Base-by-base conservation (phyloP, 352 stramenopile species). In the Globisporangium alternatum region DNA sequence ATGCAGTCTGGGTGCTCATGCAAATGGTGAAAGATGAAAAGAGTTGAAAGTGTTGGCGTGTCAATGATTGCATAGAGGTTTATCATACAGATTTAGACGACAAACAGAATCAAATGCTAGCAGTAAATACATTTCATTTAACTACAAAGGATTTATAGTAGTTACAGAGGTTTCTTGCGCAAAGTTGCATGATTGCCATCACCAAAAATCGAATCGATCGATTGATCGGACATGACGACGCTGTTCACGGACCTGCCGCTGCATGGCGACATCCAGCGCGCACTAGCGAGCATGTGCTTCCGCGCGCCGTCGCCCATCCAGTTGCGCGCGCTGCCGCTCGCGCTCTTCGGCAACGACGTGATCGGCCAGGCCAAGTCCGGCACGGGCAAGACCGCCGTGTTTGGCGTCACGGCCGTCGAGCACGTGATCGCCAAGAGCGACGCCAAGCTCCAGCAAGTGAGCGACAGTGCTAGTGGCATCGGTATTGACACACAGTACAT, bases 311-410 rank as follows among this genome's bases (percentile, higher is more conserved):
- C 83, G 61, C 81, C 81, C 17, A 91, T 94, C 31, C 85, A 93
- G 67, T 62, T 88, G 54, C 72, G 74, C 19, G 81, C 85, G 43
- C 62, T 93, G 64, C 85, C 85, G 33, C 67, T 89, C 33, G 77
- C 85, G 74, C 75, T 93, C 37, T 93, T 91, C 49, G 85, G 85
- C 53, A 93, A 81, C 69, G 84, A 94, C 63, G 76, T 93, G 33
- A 81, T 93, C 56, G 86, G 77, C 2, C 86, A 94, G 65, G 83
- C 86, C 71, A 92, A 94, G 77, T 92, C 83, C 4, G 86, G 83
- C 60, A 94, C 82, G 28, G 86, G 86, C 66, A 94, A 94, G 69
- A 94, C 86, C 44, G 81, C 83, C 8, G 82, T 93, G 33, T 94
- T 93, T 39, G 86, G 77, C 21, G 58, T 88, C 55, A 69, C 83